Base-by-base conservation (phyloP, 805 yeast genomes). In the Candida koratica region DNA sequence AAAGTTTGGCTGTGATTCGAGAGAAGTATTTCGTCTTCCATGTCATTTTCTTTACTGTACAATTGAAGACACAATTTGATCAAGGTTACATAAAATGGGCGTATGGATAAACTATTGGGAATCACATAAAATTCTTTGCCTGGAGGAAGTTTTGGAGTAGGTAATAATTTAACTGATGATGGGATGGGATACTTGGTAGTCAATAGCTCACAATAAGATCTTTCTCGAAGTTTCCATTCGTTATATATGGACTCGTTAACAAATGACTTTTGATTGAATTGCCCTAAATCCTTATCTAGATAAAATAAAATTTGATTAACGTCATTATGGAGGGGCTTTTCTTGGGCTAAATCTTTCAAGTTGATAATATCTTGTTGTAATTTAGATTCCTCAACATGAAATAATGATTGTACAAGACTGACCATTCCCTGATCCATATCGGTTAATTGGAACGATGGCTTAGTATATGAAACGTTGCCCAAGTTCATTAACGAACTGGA, bases 311-410 rank as follows among this genome's bases (percentile, higher is more conserved):
- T 55, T 46, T 45, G 63, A 61, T 27, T 56, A 46, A 64, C 33
- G 44, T 67, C 73, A 33, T 56, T 62, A 37, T 62, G 59, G 8
- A 64, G 41, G 4, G 68, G 46, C 32, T 65, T 55, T 29, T 68
- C 73, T 8, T 62, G 62, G 1, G 75, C 60, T 2, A 50, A 17
- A 13, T 60, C 64, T 41, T 70, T 73, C 28, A 63, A 51, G 18
- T 57, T 56, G 27, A 64, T 53, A 2, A 81, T 55, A 48, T 79
- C 85, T 26, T 66, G 70, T 48, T 81, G 87, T 8, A 84, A 39
- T 35, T 66, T 63, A 1, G 63, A 45, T 3, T 59, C 64, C 33
- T 76, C 75, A 2, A 76, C 61, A 4, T 52, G 49, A 49, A 83
- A 79, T n/a, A 82, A 36, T 3, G 58, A 53, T 25, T 64, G 68